Evolutionary conservation across 192 early-diverging fungal species (phyloP), one percentile per base, ranked within the genome.

Genomic region (Backusella macrospora): DNA sequence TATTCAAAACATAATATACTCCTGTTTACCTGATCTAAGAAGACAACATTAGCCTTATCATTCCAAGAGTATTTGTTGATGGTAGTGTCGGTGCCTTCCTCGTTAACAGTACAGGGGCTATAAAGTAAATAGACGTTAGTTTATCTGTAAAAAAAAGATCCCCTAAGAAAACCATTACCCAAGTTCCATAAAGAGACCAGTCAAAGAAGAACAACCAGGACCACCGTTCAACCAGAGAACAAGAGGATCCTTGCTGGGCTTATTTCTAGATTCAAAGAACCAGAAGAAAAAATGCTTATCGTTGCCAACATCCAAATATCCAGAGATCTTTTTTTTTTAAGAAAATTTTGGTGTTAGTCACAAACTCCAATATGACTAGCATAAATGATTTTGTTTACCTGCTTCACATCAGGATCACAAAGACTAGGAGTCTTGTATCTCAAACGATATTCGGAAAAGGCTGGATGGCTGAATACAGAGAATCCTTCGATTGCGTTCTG

Each of bases 251-350:
- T 84, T 84, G 74, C 82, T 72, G 38, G 91, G 91, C 71, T 89
- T 87, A 76, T 88, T 82, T 76, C 95, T 92, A 7, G 94, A 93
- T 79, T 97, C 96, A 80, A 99, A 99, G 90, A 99, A 98, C 96
- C 96, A 97, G 80, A 95, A 96, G 88, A 95, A 96, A 75, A 96
- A 96, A 82, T 96, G 93, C 72, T 92, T 90, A 72, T 91, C 89
- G 26, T 76, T 73, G 37, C 77, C 90, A 46, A 80, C 85, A 76
- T 93, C 91, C 48, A 95, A 82, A 77, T 95, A 93, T 52, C 92
- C 93, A 66, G 88, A 88, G 81, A 91, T 91, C 90, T 88, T 80
- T 52, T 68, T 21, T 12, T 18, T n/a, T n/a, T n/a, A 70, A 18
- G 13, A 70, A 71, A 62, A 37, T 23, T 40, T 65, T 42, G 3